Base-by-base conservation (phyloP, 139 green algal genomes). In the Coelastrella sp. region DNA sequence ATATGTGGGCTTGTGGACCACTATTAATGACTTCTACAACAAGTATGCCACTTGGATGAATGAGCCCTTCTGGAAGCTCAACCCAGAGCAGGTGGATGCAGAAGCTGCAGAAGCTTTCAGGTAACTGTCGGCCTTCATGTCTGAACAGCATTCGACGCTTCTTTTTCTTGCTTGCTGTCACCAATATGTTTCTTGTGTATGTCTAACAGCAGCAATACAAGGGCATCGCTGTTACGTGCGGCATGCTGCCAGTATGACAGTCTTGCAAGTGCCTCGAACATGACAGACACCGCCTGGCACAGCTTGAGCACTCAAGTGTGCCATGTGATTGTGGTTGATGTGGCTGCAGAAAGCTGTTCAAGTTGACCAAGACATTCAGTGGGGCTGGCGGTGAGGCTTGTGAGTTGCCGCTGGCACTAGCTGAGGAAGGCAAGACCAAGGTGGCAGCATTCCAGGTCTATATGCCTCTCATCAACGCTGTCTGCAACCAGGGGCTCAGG, bases 401-500 rank as follows among this genome's bases (percentile, higher is more conserved):
- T 32, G 79, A 86, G 40, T 83, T 83, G 19, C 88, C 89, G 0
- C 77, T 92, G 62, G 53, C 88, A 7, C 81, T 93, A 0, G 91
- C 89, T 9, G 86, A 94, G 53, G 91, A 94, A 83, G 91, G 79
- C 3, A 85, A 85, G 25, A 40, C 9, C 73, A 89, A 89, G 64
- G 81, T 93, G 43, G 51, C 67, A 63, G 50, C 34, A 25, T 92
- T 94, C 89, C 90, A 92, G 87, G 68, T 64, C 6, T 72, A 77
- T 51, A 35, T 94, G 15, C 91, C 93, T 11, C 92, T 96, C 40
- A 92, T 94, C 45, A 88, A 79, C 30, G 89, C 92, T 50, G 92
- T 97, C 73, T 96, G 93, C 90, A 96, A 96, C 89, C 85, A 83
- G 3, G 93, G 91, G 9, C 88, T 97, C 68, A 89, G 91, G 25